Percentiles rank a stretch among this genome's conserved stretches.
phyloP scores from a whole-genome alignment of 192 early-diverging fungal species.

The Podila verticillata region DNA sequence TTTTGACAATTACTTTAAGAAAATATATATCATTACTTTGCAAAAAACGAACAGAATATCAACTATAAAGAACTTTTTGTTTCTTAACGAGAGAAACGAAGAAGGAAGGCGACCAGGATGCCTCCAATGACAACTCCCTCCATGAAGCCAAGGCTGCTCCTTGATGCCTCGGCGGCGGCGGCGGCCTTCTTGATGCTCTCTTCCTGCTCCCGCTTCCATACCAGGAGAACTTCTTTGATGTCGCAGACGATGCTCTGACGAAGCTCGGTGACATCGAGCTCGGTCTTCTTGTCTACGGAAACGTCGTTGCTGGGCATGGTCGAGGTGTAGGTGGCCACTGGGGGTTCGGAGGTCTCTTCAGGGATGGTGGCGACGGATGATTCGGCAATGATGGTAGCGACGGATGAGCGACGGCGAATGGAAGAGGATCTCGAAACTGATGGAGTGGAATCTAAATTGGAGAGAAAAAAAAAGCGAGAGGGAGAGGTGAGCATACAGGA shows the following conservation, averaged over 20 bases:
- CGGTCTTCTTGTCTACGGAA: neutral
- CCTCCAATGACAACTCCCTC: slow-evolving; percentile 49
- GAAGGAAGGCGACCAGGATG: slow-evolving; percentile 43
- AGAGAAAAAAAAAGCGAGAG: slow-evolving; percentile 4
- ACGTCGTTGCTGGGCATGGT: neutral
- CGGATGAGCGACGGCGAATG: slow-evolving; percentile 25
- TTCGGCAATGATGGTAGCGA: neutral
- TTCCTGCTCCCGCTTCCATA: slow-evolving; percentile 47
- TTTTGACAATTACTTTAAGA: too few relatives aligned
- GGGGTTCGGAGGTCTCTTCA: neutral
- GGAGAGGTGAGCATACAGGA: neutral
- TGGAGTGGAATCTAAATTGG: neutral
- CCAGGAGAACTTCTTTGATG: slow-evolving; percentile 21
- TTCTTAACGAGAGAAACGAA: slow-evolving; percentile 37
- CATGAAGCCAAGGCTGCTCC: slow-evolving; percentile 33
- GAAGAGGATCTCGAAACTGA: slow-evolving; percentile 7
- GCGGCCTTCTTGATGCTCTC: slow-evolving; percentile 13
- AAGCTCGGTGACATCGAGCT: slow-evolving; percentile 24
- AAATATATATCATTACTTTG: too few relatives aligned
- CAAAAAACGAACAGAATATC: neutral
- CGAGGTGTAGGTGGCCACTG: neutral
- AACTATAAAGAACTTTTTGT: neutral
- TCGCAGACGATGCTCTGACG: slow-evolving; percentile 38
- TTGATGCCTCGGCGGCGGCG: slow-evolving; percentile 3
- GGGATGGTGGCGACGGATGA: neutral